These are phyloP conservation scores for Colletotrichum noveboracense DNA, from an alignment of 2,329 filamentous ascomycete genomes.

Conservation along the genomic window DNA sequence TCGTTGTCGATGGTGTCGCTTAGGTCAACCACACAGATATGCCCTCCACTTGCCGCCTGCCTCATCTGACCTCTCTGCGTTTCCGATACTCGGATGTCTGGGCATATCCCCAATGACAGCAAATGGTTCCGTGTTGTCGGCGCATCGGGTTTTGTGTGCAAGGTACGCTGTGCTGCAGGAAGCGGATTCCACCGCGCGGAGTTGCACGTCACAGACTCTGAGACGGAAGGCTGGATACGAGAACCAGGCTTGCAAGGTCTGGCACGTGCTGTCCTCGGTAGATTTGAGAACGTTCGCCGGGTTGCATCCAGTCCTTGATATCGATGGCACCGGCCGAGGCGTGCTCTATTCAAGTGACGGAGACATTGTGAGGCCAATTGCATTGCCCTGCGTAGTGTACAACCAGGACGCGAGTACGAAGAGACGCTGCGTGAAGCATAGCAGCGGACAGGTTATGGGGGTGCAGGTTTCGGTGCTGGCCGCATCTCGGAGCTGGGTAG, in stretches of 20 bases:
- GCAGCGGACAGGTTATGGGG: slow-evolving; percentile 4
- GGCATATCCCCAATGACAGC: not conserved
- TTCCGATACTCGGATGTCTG: not conserved
- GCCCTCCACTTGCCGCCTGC: not conserved
- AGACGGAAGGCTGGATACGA: not conserved
- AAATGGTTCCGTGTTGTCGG: not conserved
- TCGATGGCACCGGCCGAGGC: slow-evolving; percentile 6
- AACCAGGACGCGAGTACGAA: not conserved
- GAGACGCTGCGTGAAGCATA: slow-evolving; percentile 3
- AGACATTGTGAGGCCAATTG: slow-evolving; percentile 24
- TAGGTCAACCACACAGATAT: not conserved
- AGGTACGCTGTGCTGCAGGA: not conserved
- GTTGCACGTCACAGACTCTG: not conserved
- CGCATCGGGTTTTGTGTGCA: not conserved
- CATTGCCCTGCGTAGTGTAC: slow-evolving; percentile 20
- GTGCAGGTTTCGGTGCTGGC: not conserved
- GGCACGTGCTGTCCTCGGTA: not conserved
- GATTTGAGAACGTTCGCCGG: not conserved
- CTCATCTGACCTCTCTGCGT: not conserved
- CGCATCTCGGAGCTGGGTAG: slow-evolving; percentile 5
- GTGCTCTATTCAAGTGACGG: slow-evolving; percentile 27
- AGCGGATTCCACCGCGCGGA: not conserved
- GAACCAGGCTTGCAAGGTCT: not conserved
- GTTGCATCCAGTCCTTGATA: slow-evolving; percentile 1
- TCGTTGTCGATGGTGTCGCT: slow-evolving; percentile 6